These are phyloP conservation scores for Alternaria longipes DNA, from an alignment of 2,329 filamentous ascomycete species.

Conservation along the genomic window DNA sequence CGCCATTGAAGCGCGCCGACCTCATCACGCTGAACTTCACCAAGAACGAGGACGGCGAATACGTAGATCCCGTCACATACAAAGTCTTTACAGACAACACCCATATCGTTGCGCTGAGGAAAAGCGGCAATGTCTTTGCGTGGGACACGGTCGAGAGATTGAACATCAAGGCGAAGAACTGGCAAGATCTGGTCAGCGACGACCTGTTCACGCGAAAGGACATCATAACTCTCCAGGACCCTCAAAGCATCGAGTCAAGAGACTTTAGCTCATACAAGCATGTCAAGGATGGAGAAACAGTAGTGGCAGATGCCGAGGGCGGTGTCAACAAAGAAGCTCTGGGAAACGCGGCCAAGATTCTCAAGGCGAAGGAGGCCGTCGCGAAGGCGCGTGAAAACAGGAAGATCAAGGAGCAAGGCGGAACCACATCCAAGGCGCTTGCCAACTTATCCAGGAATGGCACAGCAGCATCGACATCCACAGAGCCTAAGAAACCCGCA, in stretches of 20 bases:
- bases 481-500: conserved; percentile 46
- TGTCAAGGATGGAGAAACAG: conserved; percentile 81
- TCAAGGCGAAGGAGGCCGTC: conserved; percentile 93
- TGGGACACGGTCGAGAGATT: conserved; percentile 95
- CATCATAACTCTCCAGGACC: conserved; percentile 95
- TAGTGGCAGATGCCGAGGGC: conserved; percentile 73
- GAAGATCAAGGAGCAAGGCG: conserved; percentile 51
- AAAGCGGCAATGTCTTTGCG: conserved; percentile 92
- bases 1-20: conserved; percentile 79
- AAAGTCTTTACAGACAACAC: conserved; percentile 99
- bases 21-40: conserved; percentile 91
- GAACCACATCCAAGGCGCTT: conserved; percentile 28
- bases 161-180: conserved; percentile 97
- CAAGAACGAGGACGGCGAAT: conserved; percentile 89
- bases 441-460: conserved; percentile 35
- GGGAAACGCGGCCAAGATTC: conserved; percentile 81
- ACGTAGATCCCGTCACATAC: conserved; percentile 95
- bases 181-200: conserved; percentile 89
- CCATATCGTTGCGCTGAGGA: conserved; percentile 87
- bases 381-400: conserved; percentile 84
- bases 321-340: conserved; percentile 82
- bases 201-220: conserved; percentile 86
- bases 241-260: conserved; percentile 83
- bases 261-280: conserved; percentile 91
- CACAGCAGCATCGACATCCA: conserved; percentile 37